Conservation (phyloP, 1,284 basidiomycete species). For the Ceratobasidium sp. region DNA sequence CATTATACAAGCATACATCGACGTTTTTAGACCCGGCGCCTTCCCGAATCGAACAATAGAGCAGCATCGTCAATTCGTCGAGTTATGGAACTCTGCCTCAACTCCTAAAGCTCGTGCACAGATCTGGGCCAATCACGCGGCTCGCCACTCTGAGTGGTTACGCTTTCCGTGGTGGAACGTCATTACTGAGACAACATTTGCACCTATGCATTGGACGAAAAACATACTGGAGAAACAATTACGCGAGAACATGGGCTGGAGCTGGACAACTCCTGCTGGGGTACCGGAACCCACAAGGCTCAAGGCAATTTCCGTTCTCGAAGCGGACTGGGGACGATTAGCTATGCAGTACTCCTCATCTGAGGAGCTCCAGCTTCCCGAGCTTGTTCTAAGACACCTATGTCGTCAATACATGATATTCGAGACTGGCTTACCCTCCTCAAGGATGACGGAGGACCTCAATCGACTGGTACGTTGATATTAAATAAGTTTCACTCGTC, state of each 20-base stretch:
- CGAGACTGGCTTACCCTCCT: background rate
- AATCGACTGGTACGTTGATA: background rate
- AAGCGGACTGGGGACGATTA: background rate
- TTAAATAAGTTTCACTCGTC: no score
- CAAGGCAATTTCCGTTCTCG: background rate
- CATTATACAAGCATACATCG: no score
- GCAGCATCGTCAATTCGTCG: background rate
- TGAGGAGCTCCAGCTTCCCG: background rate
- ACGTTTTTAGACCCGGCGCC: no score
- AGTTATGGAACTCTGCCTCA: background rate
- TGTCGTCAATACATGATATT: background rate
- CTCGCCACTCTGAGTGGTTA: background rate
- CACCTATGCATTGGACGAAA: constrained; percentile 11
- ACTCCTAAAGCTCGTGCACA: no score
- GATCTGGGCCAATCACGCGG: background rate
- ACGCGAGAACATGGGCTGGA: constrained; percentile 14
- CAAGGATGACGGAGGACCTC: background rate
- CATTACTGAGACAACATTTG: background rate
- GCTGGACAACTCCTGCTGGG: background rate
- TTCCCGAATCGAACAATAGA: no score
- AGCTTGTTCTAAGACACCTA: background rate
- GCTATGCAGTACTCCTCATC: background rate
- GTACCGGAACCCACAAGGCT: background rate
- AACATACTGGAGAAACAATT: constrained; percentile 10
- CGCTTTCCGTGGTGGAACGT: constrained; percentile 2